Conservation (phyloP, 2,329 filamentous ascomycete species). For the Cordyceps javanica region DNA sequence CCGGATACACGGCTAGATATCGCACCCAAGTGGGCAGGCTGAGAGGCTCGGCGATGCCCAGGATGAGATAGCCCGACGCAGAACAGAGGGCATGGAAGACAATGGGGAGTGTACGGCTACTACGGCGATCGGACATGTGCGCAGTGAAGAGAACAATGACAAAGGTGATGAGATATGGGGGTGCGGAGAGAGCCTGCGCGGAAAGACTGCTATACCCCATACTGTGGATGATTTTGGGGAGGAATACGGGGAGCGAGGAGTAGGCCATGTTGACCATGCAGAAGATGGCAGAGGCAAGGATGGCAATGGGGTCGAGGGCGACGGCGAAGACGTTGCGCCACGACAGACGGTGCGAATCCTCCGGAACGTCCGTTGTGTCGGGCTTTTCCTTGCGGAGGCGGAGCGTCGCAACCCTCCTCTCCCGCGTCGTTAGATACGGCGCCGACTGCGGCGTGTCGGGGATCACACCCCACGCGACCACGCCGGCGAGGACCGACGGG, state of each 20-base stretch:
- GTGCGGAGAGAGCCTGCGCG: constrained; percentile 73
- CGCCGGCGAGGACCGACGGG: constrained; percentile 69
- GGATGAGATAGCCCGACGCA: constrained; percentile 50
- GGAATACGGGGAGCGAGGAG: constrained; percentile 78
- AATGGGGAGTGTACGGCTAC: constrained; percentile 58
- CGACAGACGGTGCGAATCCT: constrained; percentile 37
- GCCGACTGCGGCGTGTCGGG: constrained; percentile 70
- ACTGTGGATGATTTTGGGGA: constrained; percentile 71
- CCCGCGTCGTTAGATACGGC: constrained; percentile 53
- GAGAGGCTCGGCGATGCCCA: constrained; percentile 51
- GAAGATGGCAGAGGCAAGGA: constrained; percentile 75
- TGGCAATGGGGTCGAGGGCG: constrained; percentile 61
- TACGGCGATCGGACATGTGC: constrained; percentile 61
- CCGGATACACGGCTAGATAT: constrained; percentile 74
- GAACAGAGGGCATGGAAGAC: constrained; percentile 65
- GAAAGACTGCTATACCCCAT: constrained; percentile 65
- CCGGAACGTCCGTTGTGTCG: constrained; percentile 9
- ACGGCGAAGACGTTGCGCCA: constrained; percentile 52
- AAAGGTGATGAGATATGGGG: constrained; percentile 76
- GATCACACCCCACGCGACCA: constrained; percentile 67
- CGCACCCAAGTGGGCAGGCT: constrained; percentile 43
- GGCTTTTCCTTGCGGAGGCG: constrained; percentile 53
- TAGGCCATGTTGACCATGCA: constrained; percentile 86
- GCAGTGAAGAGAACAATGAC: constrained; percentile 64
- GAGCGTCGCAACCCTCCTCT: constrained; percentile 64